Evolutionary conservation across 2,329 filamentous ascomycete genomes (phyloP).

Genomic region (Aspergillus fructus): DNA sequence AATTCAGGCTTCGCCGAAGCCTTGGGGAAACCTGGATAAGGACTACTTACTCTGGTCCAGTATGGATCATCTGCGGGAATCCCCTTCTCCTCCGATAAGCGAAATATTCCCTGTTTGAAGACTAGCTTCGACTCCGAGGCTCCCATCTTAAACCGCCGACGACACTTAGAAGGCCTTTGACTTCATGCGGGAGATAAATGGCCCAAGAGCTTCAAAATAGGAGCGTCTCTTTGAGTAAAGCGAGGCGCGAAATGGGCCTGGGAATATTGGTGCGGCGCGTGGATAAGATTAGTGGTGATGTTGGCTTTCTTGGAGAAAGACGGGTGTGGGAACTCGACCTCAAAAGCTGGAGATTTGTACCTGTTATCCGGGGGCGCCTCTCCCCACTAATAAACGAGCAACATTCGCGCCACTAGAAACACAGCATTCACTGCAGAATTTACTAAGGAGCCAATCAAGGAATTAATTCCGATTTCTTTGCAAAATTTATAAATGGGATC

Average conservation of each 20-base stretch:
- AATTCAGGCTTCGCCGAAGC: background rate
- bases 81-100: slow-evolving; percentile 84
- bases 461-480: background rate
- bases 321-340: slow-evolving; percentile 19
- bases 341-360: slow-evolving; percentile 11
- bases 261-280: slow-evolving; percentile 10
- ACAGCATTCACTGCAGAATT: background rate
- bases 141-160: slow-evolving; percentile 65
- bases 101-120: slow-evolving; percentile 98
- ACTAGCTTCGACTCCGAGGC: slow-evolving; percentile 98
- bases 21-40: background rate
- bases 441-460: background rate
- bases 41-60: slow-evolving; percentile 73
- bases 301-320: slow-evolving; percentile 19
- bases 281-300: slow-evolving; percentile 17
- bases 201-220: background rate
- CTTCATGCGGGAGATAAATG: slow-evolving; percentile 24
- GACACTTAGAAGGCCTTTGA: slow-evolving; percentile 24
- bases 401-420: background rate
- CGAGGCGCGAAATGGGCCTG: slow-evolving; percentile 2
- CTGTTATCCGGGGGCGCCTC: background rate
- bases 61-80: slow-evolving; percentile 87
- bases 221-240: background rate
- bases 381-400: background rate
- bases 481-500: background rate